Base-by-base conservation (phyloP, 169 alveolate species). In the Cryptosporidium meleagridis region DNA sequence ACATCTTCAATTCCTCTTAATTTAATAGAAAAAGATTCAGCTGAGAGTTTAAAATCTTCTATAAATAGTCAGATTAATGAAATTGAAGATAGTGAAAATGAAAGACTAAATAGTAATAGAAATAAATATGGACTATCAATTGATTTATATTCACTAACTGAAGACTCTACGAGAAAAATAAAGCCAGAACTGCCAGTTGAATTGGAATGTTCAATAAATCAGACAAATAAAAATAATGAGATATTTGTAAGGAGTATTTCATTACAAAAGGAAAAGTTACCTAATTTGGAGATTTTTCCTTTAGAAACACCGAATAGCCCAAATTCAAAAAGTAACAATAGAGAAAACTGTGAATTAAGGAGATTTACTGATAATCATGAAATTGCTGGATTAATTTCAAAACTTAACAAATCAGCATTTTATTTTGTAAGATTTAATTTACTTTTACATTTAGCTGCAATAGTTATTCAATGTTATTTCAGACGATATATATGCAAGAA, bases 391-490 rank as follows among this genome's bases (percentile, higher is more conserved):
- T 29, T 65, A 5, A 65, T 26, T 33, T 31, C 86, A 16, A 73
- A 33, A 73, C 55, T 73, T 26, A 58, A 59, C 71, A 73, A 73
- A 18, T 58, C 86, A 12, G 59, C 89, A 26, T 80, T 80, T 65
- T 33, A 37, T 45, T 62, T 80, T 14, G 65, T 80, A 8, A 80
- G 75, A 44, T 80, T 80, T 45, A 59, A 80, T 21, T 39, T 80
- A 18, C 75, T 80, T 5, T 62, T 80, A 14, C 89, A 80, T 35
- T 80, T 80, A 44, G 89, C 89, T 39, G 89, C 89, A 26, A 80
- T 80, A 23, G 89, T 80, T 59, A 80, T 80, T 10, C 89, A 80
- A 31, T 80, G 89, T 23, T 80, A 80, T 37, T 80, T 41, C 53
- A 80, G 89, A 44, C 31, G 89, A 18, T 80, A 61, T 65, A 39